Percentiles rank a stretch among this genome's conserved stretches.
Evolutionary conservation across 345 rosid species (phyloP).

Genomic region (Boechera retrofracta): DNA sequence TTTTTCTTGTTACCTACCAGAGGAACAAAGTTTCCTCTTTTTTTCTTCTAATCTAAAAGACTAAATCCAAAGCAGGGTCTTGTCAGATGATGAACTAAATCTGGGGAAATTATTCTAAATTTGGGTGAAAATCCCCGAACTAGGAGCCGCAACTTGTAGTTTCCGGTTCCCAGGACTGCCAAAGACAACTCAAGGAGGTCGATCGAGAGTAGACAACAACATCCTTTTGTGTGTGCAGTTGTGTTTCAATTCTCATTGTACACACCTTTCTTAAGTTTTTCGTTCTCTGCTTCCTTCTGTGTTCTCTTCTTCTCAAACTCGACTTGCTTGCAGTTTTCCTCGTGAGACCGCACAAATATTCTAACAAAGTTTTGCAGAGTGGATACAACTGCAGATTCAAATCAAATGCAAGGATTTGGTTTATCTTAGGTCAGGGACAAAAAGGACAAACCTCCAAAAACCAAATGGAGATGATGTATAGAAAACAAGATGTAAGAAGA

Average conservation of each 20-base stretch:
- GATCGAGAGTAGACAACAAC: constrained; percentile 23
- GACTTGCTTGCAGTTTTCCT: constrained; percentile 73
- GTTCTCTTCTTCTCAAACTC: constrained; percentile 72
- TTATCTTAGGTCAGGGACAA: constrained; percentile 17
- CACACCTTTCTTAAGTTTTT: constrained; percentile 50
- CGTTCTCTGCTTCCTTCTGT: constrained; percentile 55
- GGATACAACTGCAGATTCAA: constrained; percentile 66
- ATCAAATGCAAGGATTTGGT: constrained; percentile 25
- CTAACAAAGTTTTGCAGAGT: constrained; percentile 75
- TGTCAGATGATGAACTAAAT: constrained; percentile 29
- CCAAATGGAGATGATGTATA: constrained; percentile 1
- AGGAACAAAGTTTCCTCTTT: constrained; percentile 38
- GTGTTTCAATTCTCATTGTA: constrained; percentile 34
- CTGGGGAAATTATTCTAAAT: constrained; percentile 16
- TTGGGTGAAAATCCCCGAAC: not conserved
- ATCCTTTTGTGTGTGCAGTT: constrained; percentile 17
- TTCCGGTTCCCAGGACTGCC: constrained; percentile 19
- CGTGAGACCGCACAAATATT: constrained; percentile 76
- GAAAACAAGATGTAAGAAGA: not conserved
- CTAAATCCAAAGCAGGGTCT: constrained; percentile 29
- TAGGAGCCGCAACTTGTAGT: constrained; percentile 22
- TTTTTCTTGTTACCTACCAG: constrained; percentile 20
- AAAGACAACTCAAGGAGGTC: constrained; percentile 29
- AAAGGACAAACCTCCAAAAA: constrained; percentile 9
- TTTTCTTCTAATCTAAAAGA: constrained; percentile 35